Base-by-base conservation (phyloP, 768 basidiomycete genomes). In the Russula earlei region DNA sequence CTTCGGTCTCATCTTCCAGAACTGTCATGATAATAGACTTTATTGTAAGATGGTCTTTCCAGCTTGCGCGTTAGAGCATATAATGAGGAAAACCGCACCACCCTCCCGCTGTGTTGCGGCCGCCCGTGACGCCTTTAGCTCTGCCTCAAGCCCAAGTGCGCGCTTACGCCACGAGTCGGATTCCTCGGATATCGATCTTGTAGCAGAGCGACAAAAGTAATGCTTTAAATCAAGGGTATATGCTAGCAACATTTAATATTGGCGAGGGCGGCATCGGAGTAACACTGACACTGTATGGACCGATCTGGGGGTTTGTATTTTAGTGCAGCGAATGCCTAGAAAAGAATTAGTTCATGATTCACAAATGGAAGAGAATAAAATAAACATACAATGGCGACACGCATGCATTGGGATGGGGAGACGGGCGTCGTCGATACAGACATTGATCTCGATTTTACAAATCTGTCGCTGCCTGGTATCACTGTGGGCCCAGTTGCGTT, bases 311-410 rank as follows among this genome's bases (percentile, higher is more conserved):
- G 57, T 37, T 44, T 58, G 29, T n/a, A 49, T 49, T 58, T 48
- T 15, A 58, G 36, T 11, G 52, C 57, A 4, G 47, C 41, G 14
- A 54, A 34, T 19, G 25, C 57, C 57, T 57, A 31, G 11, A 25
- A 12, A 8, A 4, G 8, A 25, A 29, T 2, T 24, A 9, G 4
- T 4, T 24, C 22, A 41, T 52, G 5, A 41, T 24, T 9, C 0
- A 8, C 3, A 3, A 10, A 25, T n/a, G 10, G 5, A 2, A 22
- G 20, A 22, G 19, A 27, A 37, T 25, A n/a, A n/a, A n/a, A n/a
- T n/a, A n/a, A n/a, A n/a, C n/a, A n/a, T 52, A 57, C 56, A n/a
- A 57, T 52, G 4, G 56, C 56, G 19, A 57, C 52, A 19, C 56
- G 56, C 19, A 57, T 22, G 22, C 36, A 36, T 14, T 52, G 37